phyloP scores from a whole-genome alignment of 768 basidiomycete species.

The Pulveroboletus frians region DNA sequence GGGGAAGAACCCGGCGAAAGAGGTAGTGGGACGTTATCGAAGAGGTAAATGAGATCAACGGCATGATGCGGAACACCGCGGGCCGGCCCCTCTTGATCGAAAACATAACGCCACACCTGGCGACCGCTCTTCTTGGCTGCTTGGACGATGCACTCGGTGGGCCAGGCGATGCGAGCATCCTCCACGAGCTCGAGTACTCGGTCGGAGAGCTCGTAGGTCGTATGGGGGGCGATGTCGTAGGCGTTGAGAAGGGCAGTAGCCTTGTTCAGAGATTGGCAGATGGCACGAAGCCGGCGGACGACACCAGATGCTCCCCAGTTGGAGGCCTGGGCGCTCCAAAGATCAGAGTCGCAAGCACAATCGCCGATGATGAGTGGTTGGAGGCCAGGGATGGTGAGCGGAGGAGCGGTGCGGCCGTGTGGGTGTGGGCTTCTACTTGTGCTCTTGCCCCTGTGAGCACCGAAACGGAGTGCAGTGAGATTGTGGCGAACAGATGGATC shows the following conservation, averaged over 20 bases:
- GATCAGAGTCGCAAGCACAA: slow-evolving; percentile 56
- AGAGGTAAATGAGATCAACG: slow-evolving; percentile 71
- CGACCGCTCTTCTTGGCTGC: slow-evolving; percentile 47
- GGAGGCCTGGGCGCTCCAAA: slow-evolving; percentile 57
- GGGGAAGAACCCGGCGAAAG: slow-evolving; percentile 31
- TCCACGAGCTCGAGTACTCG: slow-evolving; percentile 69
- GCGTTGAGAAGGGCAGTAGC: slow-evolving; percentile 58
- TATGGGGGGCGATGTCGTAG: slow-evolving; percentile 64
- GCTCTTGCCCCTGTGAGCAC: slow-evolving; percentile 20
- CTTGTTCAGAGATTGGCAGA: slow-evolving; percentile 64
- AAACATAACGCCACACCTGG: slow-evolving; percentile 76
- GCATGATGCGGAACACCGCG: slow-evolving; percentile 64
- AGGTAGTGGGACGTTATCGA: slow-evolving; percentile 66
- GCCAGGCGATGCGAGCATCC: slow-evolving; percentile 73
- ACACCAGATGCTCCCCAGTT: slow-evolving; percentile 59
- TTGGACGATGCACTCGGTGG: slow-evolving; percentile 58
- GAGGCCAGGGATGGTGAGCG: slow-evolving; percentile 20
- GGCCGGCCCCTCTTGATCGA: slow-evolving; percentile 73
- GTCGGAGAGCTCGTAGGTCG: slow-evolving; percentile 62
- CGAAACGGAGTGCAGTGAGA: slow-evolving; percentile 21
- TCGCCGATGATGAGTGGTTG: slow-evolving; percentile 79
- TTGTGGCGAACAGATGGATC: slow-evolving; percentile 9
- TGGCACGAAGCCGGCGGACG: slow-evolving; percentile 64
- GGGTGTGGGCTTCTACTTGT: slow-evolving; percentile 29
- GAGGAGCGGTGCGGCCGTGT: slow-evolving; percentile 9